Evolutionary conservation across 495 filamentous ascomycete species (phyloP).

Genomic region (Daldinia grandis): DNA sequence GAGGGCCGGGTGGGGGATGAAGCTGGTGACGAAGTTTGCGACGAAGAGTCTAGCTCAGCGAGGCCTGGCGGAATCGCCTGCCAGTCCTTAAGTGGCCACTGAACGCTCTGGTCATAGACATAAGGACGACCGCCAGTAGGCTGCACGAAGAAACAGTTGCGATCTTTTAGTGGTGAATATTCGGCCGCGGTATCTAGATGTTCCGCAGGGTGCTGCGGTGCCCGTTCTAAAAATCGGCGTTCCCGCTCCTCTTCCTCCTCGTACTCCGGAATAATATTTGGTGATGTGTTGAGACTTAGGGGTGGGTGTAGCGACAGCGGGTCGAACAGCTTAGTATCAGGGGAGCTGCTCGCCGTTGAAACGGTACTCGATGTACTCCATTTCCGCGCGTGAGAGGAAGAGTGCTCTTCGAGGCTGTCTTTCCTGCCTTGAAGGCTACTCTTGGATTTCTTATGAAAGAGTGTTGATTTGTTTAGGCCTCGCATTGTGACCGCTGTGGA

Average conservation of each 20-base stretch:
- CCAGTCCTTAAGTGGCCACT: slow-evolving; percentile 49
- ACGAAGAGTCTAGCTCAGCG: slow-evolving; percentile 34
- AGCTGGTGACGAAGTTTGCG: slow-evolving; percentile 18
- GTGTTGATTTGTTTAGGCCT: slow-evolving; percentile 26
- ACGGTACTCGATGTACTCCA: slow-evolving; percentile 43
- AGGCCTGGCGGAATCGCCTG: slow-evolving; percentile 40
- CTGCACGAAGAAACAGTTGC: slow-evolving; percentile 35
- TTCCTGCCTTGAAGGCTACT: slow-evolving; percentile 24
- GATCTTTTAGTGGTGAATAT: slow-evolving; percentile 37
- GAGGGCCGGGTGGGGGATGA: slow-evolving; percentile 13
- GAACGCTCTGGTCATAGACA: slow-evolving; percentile 31
- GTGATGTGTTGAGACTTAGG: slow-evolving; percentile 43
- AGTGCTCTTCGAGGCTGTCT: slow-evolving; percentile 29
- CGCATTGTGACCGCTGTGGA: slow-evolving; percentile 27
- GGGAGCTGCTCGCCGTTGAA: slow-evolving; percentile 23
- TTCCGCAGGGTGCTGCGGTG: slow-evolving; percentile 28
- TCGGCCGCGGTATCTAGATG: slow-evolving; percentile 35
- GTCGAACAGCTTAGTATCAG: slow-evolving; percentile 28
- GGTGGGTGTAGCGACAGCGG: slow-evolving; percentile 46
- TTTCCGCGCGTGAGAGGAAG: slow-evolving; percentile 31
- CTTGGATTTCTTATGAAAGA: slow-evolving; percentile 44
- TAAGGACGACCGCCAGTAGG: slow-evolving; percentile 23
- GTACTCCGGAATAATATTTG: slow-evolving; percentile 40
- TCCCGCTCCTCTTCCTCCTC: slow-evolving; percentile 44
- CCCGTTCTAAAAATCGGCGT: slow-evolving; percentile 38